Conservation (phyloP, 2,329 filamentous ascomycete genomes). For the Trichoderma harzianum region DNA sequence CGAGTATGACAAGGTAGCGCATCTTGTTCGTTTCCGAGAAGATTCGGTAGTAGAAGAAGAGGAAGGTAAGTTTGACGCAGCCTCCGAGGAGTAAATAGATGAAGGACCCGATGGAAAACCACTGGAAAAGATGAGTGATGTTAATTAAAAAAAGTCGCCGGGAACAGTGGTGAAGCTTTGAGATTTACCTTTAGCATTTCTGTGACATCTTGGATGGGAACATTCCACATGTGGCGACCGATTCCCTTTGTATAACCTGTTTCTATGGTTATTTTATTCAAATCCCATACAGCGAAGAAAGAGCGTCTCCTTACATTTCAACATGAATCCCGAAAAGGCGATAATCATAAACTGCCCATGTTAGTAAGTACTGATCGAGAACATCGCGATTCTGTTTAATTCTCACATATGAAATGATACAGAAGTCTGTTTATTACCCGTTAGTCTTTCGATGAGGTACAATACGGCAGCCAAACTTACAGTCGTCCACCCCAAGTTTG, state of each 20-base stretch:
- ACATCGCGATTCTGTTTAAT: rapidly evolving
- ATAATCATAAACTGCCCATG: background rate
- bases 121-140: background rate
- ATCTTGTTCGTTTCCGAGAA: background rate
- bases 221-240: background rate
- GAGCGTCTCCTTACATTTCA: background rate
- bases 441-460: background rate
- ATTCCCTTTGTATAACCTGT: background rate
- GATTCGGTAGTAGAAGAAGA: background rate
- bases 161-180: background rate
- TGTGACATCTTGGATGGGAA: background rate
- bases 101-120: background rate
- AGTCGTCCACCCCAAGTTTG: background rate
- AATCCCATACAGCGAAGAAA: background rate
- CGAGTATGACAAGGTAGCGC: background rate
- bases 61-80: background rate
- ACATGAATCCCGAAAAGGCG: background rate
- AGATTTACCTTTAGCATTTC: background rate
- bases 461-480: background rate
- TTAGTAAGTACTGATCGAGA: background rate
- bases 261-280: background rate
- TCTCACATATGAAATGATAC: background rate
- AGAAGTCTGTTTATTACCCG: background rate
- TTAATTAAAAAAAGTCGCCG: background rate
- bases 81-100: background rate